Evolutionary conservation across 495 filamentous ascomycete species (phyloP), one percentile per base, ranked within the genome.

Genomic region (Tricharina praecox): DNA sequence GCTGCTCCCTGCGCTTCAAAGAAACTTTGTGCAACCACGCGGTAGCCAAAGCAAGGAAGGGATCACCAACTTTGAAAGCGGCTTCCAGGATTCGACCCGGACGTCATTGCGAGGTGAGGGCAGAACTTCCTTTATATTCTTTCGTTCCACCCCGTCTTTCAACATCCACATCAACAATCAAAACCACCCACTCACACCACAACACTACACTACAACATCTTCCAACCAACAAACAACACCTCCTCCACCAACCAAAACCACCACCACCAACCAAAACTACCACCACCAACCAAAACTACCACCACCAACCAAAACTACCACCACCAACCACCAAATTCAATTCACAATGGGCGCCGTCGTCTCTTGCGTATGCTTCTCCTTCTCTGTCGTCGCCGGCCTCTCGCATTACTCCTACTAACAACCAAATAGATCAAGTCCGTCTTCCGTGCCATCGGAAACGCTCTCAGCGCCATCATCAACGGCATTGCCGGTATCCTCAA

Each of bases 261-360:
- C 28, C 13, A 37, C 34, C 8, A 37, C 8, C 15, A 37, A 37
- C 8, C 39, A 24, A 43, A 23, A 21, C 13, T 5, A 32, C 28
- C 15, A 37, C 34, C 8, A 37, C 8, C 15, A 37, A 37, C 8
- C 39, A 24, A 43, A 23, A 21, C 39, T 23, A 43, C 10, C 7
- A 5, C 20, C 39, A 24, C 8, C 4, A 43, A 21, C 5, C 20
- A 7, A 10, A 10, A 43, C 23, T 5, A 43, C 40, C 39, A 28
- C 40, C 37, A 18, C 26, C 46, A 54, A 24, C 36, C 33, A 44
- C 36, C 47, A 45, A 54, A 25, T 44, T n/a, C n/a, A n/a, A n/a
- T n/a, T n/a, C n/a, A n/a, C n/a, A n/a, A 96, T 96, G 88, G 88
- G 88, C 68, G 87, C 83, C 67, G 82, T 95, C 63, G 74, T 92